Conservation (phyloP, 108 stramenopile genomes). For the Skeletonema tropicum region DNA sequence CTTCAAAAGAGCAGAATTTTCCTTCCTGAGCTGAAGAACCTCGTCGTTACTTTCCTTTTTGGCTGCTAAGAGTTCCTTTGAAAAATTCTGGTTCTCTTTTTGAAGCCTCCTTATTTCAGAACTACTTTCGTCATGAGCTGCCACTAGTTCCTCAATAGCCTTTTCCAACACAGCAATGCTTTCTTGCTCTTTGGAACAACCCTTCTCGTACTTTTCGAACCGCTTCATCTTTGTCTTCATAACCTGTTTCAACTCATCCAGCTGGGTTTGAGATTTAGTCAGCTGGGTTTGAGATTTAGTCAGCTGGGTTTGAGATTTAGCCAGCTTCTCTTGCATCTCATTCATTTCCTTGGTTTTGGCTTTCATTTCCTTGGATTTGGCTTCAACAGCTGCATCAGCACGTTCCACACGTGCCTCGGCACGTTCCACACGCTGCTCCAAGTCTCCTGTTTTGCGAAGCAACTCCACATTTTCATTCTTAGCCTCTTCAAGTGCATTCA, state of each 20-base stretch:
- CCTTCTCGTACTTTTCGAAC: slow-evolving; percentile 34
- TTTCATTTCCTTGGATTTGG: slow-evolving; percentile 26
- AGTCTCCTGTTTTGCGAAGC: slow-evolving; percentile 12
- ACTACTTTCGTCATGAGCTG: not conserved
- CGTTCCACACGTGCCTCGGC: slow-evolving; percentile 19
- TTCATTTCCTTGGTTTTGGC: slow-evolving; percentile 27
- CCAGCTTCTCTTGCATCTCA: slow-evolving; percentile 9
- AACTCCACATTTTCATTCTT: slow-evolving; percentile 25
- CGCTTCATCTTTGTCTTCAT: slow-evolving; percentile 16
- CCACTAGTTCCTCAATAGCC: slow-evolving; percentile 19
- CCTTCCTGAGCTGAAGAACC: not conserved
- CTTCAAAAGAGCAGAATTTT: not conserved
- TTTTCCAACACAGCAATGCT: slow-evolving; percentile 34
- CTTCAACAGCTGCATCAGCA: slow-evolving; percentile 1
- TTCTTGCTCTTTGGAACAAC: slow-evolving; percentile 41
- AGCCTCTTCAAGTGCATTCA: slow-evolving; percentile 22
- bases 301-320: slow-evolving; percentile 11
- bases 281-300: slow-evolving; percentile 9
- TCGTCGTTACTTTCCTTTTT: not conserved
- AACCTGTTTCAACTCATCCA: slow-evolving; percentile 28
- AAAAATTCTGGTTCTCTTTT: not conserved
- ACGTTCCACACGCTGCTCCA: slow-evolving; percentile 22
- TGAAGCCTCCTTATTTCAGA: not conserved
- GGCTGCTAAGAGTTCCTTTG: not conserved
- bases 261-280: slow-evolving; percentile 1